Evolutionary conservation across 2,329 filamentous ascomycete species (phyloP).

Genomic region (Scorias spongiosa): DNA sequence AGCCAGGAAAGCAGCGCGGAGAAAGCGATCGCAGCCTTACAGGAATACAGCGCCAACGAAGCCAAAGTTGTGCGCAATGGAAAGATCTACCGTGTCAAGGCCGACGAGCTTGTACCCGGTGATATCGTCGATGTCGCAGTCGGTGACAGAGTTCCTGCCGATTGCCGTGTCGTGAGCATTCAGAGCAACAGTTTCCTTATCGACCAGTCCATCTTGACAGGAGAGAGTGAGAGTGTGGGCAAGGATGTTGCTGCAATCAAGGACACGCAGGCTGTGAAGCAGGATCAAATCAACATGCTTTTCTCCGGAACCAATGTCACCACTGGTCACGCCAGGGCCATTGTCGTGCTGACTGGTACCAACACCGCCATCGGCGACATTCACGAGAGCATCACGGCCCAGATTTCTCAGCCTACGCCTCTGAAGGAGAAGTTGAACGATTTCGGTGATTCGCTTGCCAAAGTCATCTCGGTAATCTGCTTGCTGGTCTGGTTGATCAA

Average conservation of each 20-base stretch:
- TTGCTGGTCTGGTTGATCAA: conserved; percentile 97
- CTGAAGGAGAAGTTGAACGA: conserved; percentile 98
- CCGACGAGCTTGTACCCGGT: conserved; percentile 92
- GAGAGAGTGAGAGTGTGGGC: conserved; percentile 90
- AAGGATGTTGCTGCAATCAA: conserved; percentile 59
- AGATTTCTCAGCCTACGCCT: conserved; percentile 94
- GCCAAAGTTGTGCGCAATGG: conserved; percentile 86
- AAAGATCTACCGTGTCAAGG: conserved; percentile 66
- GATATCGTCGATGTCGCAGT: conserved; percentile 80
- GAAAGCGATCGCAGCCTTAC: conserved; percentile 92
- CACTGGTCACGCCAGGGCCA: conserved; percentile 76
- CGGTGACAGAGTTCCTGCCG: conserved; percentile 84
- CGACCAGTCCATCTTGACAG: conserved; percentile 92
- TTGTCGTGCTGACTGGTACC: conserved; percentile 79
- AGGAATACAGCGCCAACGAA: conserved; percentile 98
- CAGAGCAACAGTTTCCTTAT: conserved; percentile 96
- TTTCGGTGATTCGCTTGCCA: conserved; percentile 88
- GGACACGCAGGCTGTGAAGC: conserved; percentile 78
- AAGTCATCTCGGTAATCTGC: conserved; percentile 96
- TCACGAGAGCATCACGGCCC: conserved; percentile 93
- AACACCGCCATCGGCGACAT: conserved; percentile 96
- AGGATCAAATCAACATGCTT: conserved; percentile 94
- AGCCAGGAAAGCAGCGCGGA: conserved; percentile 98
- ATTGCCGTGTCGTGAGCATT: conserved; percentile 78
- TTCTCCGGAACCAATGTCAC: conserved; percentile 98